Percentiles rank a stretch among this genome's conserved stretches.
Evolutionary conservation across 768 basidiomycete genomes (phyloP).

Genomic region (Podaxis sp.): DNA sequence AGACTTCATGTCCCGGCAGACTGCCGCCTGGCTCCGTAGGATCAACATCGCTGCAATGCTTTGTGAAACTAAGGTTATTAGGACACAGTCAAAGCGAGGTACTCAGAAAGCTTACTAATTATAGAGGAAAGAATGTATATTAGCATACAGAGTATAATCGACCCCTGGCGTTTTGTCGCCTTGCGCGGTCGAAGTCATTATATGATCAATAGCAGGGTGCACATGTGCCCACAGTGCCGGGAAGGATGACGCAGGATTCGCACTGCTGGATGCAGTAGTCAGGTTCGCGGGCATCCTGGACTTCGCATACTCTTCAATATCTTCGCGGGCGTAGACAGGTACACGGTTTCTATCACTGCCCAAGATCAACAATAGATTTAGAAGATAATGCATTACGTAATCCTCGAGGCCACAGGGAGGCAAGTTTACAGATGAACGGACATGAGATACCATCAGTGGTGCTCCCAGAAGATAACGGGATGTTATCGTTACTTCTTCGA

Average conservation of each 20-base stretch:
- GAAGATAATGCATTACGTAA: conserved; percentile 6
- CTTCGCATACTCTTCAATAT: neutral
- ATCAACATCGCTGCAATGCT: conserved; percentile 40
- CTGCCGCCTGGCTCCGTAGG: conserved; percentile 16
- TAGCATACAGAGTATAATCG: conserved; percentile 71
- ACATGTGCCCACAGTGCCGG: conserved; percentile 75
- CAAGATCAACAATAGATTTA: neutral
- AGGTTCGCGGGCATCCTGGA: conserved; percentile 26
- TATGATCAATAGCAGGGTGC: conserved; percentile 74
- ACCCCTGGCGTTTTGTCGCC: conserved; percentile 67
- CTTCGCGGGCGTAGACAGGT: neutral
- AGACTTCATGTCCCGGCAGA: conserved; percentile 53
- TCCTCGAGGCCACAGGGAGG: neutral
- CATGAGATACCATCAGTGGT: neutral
- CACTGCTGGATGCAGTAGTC: conserved; percentile 60
- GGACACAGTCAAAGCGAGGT: conserved; percentile 11
- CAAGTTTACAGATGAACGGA: neutral
- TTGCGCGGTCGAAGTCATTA: conserved; percentile 68
- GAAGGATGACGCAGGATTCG: conserved; percentile 73
- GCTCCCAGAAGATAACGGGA: too few relatives aligned
- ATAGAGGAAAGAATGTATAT: conserved; percentile 81
- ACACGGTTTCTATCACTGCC: neutral
- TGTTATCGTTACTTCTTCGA: too few relatives aligned
- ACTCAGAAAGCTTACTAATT: conserved; percentile 51
- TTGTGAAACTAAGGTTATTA: conserved; percentile 45